These are phyloP conservation scores for Trypanosoma theileri DNA, from an alignment of 208 protist genomes.

Conservation along the genomic window DNA sequence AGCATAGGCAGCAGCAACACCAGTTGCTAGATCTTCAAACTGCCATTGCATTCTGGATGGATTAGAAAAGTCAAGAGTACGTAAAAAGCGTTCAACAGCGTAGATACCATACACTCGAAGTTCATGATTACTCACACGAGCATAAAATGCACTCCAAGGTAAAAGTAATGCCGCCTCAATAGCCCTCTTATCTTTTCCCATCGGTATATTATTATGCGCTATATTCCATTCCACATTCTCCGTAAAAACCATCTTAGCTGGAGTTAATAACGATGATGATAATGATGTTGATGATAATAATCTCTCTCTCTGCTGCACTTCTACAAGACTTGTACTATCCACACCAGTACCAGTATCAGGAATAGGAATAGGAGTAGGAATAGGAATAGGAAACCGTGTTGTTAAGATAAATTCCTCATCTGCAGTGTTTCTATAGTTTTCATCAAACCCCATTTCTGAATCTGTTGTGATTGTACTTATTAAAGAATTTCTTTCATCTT, in stretches of 20 bases:
- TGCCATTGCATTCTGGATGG: constrained; percentile 19
- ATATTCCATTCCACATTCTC: no score
- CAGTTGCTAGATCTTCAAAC: constrained; percentile 2
- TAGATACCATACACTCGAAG: constrained; percentile 19
- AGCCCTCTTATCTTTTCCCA: not conserved
- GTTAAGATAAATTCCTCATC: not conserved
- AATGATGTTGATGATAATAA: no score
- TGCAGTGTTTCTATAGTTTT: not conserved
- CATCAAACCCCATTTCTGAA: not conserved
- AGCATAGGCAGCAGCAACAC: not conserved
- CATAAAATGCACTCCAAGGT: constrained; percentile 27
- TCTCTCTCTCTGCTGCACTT: no score
- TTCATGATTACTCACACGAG: constrained; percentile 24
- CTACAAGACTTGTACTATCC: no score
- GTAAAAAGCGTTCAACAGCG: constrained; percentile 28
- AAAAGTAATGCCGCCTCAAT: constrained; percentile 17
- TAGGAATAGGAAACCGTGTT: no score
- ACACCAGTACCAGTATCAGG: no score
- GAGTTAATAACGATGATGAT: no score
- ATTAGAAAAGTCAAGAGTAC: constrained; percentile 20
- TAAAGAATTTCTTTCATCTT: constrained; percentile 18
- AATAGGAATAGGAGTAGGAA: no score
- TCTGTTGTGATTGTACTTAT: no score
- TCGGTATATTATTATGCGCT: not conserved
- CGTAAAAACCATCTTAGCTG: no score